These are phyloP conservation scores for Neofusicoccum kwambonambiense DNA, from an alignment of 2,329 filamentous ascomycete species.

Conservation along the genomic window DNA sequence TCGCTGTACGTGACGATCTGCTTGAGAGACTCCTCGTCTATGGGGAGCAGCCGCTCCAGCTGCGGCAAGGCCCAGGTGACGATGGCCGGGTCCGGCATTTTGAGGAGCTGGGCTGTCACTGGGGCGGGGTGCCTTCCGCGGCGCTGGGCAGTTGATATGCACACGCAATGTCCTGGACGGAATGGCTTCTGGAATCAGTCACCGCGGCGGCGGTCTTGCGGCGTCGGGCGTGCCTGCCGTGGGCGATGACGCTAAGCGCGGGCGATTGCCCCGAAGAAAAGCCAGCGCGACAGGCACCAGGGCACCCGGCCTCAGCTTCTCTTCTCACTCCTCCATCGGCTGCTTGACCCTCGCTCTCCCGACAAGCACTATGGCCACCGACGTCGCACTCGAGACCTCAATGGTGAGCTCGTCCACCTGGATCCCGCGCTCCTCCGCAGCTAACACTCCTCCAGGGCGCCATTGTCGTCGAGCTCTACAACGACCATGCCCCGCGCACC, in stretches of 20 bases:
- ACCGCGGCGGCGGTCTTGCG: too few relatives aligned
- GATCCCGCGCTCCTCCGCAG: constrained; percentile 19
- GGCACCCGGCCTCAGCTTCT: background rate
- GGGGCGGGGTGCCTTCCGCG: background rate
- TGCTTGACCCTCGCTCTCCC: too few relatives aligned
- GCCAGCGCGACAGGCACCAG: background rate
- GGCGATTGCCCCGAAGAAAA: background rate
- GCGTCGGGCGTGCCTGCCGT: too few relatives aligned
- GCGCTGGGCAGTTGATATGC: too few relatives aligned
- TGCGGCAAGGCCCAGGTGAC: constrained; percentile 63
- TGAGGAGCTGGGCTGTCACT: background rate
- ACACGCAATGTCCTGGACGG: too few relatives aligned
- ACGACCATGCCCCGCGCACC: constrained; percentile 79
- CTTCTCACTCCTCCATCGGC: background rate
- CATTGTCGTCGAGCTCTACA: constrained; percentile 88
- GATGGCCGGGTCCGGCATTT: background rate
- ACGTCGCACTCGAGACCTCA: constrained; percentile 78
- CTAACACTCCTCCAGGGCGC: constrained; percentile 59
- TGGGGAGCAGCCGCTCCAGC: constrained; percentile 74
- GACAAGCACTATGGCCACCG: constrained; percentile 63
- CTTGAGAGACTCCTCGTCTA: constrained; percentile 79
- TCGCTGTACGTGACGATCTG: constrained; percentile 82
- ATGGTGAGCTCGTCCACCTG: constrained; percentile 58
- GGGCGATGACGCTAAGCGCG: constrained; percentile 2
- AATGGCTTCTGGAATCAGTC: too few relatives aligned